A percentile compares a stretch with the other conserved stretches of the same genome.
These are phyloP conservation scores for Rhynchospora breviuscula DNA, from an alignment of 176 grass and related monocot genomes.

Conservation along the genomic window DNA sequence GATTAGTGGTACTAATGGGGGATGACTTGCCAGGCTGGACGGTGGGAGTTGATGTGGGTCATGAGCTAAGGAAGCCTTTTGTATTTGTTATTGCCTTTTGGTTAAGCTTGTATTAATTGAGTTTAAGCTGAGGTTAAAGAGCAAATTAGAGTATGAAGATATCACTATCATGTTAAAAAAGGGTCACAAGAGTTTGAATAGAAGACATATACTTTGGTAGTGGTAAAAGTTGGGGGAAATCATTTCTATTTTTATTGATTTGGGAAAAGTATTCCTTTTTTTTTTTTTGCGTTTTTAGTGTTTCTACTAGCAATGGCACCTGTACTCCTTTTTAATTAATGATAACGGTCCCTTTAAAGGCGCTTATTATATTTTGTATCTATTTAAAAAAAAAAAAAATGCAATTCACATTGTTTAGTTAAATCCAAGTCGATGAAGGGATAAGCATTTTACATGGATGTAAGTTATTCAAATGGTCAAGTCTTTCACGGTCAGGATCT, in stretches of 20 bases:
- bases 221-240: too few relatives aligned
- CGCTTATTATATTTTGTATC: not conserved
- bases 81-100: not conserved
- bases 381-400: not conserved
- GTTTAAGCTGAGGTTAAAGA: not conserved
- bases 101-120: not conserved
- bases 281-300: not conserved
- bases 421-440: too few relatives aligned
- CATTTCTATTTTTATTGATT: too few relatives aligned
- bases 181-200: too few relatives aligned
- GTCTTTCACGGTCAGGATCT: too few relatives aligned
- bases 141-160: not conserved
- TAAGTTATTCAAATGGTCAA: too few relatives aligned
- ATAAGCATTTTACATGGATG: too few relatives aligned
- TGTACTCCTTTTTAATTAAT: not conserved
- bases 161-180: not conserved
- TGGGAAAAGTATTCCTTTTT: not conserved
- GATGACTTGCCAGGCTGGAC: constrained; percentile 19
- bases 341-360: not conserved
- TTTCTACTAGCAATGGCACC: not conserved
- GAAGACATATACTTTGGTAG: too few relatives aligned
- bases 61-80: not conserved
- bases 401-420: too few relatives aligned
- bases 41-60: constrained; percentile 16
- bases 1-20: constrained; percentile 13